Percentiles rank a stretch among this genome's conserved stretches.
These are phyloP conservation scores for Aspergillus uvarum DNA, from an alignment of 2,329 filamentous ascomycete species.

Conservation along the genomic window DNA sequence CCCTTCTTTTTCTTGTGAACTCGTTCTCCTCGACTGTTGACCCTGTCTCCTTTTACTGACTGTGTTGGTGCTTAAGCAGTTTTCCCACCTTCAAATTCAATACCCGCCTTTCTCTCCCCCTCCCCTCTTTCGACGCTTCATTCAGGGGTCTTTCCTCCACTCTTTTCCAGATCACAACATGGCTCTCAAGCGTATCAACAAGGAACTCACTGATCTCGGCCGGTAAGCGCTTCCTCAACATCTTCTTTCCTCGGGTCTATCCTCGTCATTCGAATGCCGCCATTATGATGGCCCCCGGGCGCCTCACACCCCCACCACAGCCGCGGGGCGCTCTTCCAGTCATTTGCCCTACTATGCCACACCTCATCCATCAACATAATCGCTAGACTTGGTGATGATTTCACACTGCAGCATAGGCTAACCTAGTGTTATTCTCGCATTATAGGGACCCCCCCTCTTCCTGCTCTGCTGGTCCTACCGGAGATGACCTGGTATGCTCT, in stretches of 20 bases:
- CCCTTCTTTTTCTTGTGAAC: conserved; percentile 1
- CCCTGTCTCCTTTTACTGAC: conserved; percentile 7
- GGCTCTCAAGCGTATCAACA: conserved; percentile 56
- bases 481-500: conserved; percentile 88
- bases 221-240: conserved; percentile 41
- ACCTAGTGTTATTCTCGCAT: conserved; percentile 8
- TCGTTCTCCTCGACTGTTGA: not conserved
- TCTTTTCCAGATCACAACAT: conserved; percentile 32
- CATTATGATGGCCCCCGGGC: not conserved
- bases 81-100: conserved; percentile 17
- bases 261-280: not conserved
- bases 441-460: conserved; percentile 93
- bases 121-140: conserved; percentile 7
- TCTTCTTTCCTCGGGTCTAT: conserved; percentile 8
- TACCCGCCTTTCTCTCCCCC: conserved; percentile 7
- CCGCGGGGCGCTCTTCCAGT: conserved; percentile 23
- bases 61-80: conserved; percentile 17
- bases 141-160: conserved; percentile 6
- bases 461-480: conserved; percentile 94
- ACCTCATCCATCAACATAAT: not conserved
- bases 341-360: not conserved
- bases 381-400: not conserved
- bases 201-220: conserved; percentile 54
- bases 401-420: conserved; percentile 4
- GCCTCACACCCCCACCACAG: conserved; percentile 21